Evolutionary conservation across 1,284 basidiomycete species (phyloP).

Genomic region (Trichosporon sp.): DNA sequence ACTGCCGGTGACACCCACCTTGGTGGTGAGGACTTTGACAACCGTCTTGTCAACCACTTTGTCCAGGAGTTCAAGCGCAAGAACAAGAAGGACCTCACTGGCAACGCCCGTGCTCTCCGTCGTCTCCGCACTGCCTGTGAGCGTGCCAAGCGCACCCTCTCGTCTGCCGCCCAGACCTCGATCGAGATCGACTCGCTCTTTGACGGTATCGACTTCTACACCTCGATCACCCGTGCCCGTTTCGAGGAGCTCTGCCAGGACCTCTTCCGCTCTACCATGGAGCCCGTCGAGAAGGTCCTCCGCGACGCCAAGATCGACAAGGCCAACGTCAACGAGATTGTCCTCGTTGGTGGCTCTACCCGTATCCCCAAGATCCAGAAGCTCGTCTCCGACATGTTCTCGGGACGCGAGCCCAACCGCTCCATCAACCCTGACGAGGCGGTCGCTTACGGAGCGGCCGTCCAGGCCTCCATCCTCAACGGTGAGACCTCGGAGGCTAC

Average conservation of each 20-base stretch:
- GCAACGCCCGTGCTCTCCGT: constrained; percentile 91
- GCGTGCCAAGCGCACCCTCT: constrained; percentile 97
- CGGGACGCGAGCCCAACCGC: constrained; percentile 93
- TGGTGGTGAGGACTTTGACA: constrained; percentile 99
- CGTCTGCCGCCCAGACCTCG: constrained; percentile 91
- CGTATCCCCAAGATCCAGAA: constrained; percentile 98
- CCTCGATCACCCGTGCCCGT: constrained; percentile 93
- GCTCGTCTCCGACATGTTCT: constrained; percentile 97
- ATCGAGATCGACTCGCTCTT: constrained; percentile 98
- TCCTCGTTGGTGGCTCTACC: constrained; percentile 93
- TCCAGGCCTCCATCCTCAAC: constrained; percentile 93
- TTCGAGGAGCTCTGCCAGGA: constrained; percentile 98
- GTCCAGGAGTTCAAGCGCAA: constrained; percentile 97
- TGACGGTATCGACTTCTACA: constrained; percentile 98
- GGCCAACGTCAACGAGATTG: constrained; percentile 65
- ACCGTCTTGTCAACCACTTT: constrained; percentile 88
- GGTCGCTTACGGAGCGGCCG: constrained; percentile 93
- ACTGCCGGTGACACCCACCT: constrained; percentile 98
- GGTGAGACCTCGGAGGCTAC: constrained; percentile 62
- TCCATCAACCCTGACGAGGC: constrained; percentile 95
- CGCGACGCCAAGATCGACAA: constrained; percentile 94
- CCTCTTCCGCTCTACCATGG: constrained; percentile 92
- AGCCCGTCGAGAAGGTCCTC: constrained; percentile 97
- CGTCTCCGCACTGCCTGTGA: constrained; percentile 97
- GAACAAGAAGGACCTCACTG: constrained; percentile 84